Conservation (phyloP, 495 filamentous ascomycete species). For the Evernia prunastri region DNA sequence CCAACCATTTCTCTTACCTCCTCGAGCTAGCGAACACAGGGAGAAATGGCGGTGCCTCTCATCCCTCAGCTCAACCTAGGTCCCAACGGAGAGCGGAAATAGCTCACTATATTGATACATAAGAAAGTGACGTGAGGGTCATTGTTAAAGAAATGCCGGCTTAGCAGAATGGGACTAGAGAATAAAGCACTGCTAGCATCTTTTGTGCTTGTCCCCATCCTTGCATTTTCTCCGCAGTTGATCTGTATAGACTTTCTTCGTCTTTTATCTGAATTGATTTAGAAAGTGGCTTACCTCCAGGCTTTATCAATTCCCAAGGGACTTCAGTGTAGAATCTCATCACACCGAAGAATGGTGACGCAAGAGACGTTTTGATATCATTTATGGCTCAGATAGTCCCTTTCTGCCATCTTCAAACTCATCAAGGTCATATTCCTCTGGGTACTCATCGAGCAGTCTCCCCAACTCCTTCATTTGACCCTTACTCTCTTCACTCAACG, state of each 20-base stretch:
- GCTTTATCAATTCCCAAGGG: background rate
- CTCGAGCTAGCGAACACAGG: too few species aligned
- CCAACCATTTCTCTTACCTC: too few species aligned
- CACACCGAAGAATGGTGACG: background rate
- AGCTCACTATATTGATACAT: too few species aligned
- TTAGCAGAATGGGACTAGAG: too few species aligned
- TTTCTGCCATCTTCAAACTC: constrained; percentile 71
- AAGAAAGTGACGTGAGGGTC: too few species aligned
- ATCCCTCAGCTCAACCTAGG: too few species aligned
- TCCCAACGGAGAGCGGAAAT: too few species aligned
- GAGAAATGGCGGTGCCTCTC: too few species aligned
- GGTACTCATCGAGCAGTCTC: constrained; percentile 74
- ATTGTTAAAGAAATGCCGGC: too few species aligned
- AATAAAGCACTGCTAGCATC: background rate
- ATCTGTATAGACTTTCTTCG: background rate
- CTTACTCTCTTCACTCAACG: constrained; percentile 72
- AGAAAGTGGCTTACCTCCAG: background rate
- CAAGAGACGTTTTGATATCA: background rate
- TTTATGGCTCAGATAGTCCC: constrained; percentile 41
- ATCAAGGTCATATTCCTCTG: constrained; percentile 82
- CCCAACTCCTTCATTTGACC: constrained; percentile 74
- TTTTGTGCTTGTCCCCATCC: background rate
- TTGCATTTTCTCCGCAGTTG: background rate
- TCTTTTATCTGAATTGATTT: background rate
- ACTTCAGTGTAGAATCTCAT: background rate